These are phyloP conservation scores for Eimeria praecox DNA, from an alignment of 169 alveolate species.

Conservation along the genomic window DNA sequence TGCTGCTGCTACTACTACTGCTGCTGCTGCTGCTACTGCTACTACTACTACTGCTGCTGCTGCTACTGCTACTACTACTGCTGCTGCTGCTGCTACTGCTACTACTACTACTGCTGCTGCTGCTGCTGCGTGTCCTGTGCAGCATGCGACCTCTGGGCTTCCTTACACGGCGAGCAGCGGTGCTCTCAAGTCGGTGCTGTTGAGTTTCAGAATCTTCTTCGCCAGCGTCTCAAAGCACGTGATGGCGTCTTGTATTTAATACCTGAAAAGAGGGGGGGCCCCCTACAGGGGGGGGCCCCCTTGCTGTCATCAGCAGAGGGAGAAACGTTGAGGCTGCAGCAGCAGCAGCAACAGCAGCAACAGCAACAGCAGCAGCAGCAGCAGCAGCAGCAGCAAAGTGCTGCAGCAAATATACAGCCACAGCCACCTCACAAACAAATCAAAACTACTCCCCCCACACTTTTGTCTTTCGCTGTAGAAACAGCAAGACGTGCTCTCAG, in stretches of 20 bases:
- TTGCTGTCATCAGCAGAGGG: background rate
- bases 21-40: background rate
- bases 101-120: background rate
- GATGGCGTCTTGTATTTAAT: conserved; percentile 25
- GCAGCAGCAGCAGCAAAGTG: background rate
- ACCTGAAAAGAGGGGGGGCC: background rate
- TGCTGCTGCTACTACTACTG: background rate
- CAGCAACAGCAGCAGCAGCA: background rate
- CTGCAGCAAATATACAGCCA: background rate
- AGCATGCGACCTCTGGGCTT: conserved; percentile 71
- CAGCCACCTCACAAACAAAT: background rate
- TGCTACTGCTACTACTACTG: background rate
- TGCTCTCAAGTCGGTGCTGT: background rate
- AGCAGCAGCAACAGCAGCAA: background rate
- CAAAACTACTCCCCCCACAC: too few species aligned
- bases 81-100: background rate
- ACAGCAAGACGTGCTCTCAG: background rate
- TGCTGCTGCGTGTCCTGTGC: background rate
- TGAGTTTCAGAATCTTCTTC: conserved; percentile 44
- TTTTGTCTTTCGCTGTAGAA: background rate
- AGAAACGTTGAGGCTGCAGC: background rate
- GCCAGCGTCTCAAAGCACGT: background rate
- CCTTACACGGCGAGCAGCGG: conserved; percentile 32
- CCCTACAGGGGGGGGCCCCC: background rate
- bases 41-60: background rate